These are phyloP conservation scores for Penicillium riverlandense DNA, from an alignment of 495 filamentous ascomycete genomes.

Conservation along the genomic window DNA sequence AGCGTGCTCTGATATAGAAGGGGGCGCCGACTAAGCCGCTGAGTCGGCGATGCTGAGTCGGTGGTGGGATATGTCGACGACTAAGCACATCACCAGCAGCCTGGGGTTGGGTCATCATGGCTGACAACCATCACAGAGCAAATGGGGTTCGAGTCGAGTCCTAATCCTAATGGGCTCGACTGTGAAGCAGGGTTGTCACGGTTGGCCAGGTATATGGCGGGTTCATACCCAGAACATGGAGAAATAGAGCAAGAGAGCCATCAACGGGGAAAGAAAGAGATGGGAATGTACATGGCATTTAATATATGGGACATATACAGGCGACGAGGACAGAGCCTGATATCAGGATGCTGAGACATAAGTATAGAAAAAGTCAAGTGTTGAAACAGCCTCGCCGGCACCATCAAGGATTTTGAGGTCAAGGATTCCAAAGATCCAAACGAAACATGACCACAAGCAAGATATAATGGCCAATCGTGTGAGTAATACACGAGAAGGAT, in stretches of 20 bases:
- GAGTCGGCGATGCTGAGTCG: no score
- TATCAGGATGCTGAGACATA: constrained; percentile 4
- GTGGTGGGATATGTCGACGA: no score
- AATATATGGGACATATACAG: constrained; percentile 6
- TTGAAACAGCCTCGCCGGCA: constrained; percentile 24
- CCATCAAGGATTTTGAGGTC: constrained; percentile 7
- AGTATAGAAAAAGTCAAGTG: constrained; percentile 17
- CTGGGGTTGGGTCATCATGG: no score
- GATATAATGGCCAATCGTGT: constrained; percentile 8
- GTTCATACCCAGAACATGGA: no score
- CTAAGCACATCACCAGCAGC: no score
- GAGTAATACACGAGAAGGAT: constrained; percentile 1
- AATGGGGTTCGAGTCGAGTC: no score
- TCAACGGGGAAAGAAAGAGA: background rate
- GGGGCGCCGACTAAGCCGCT: no score
- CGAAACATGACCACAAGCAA: background rate
- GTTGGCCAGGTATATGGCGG: no score
- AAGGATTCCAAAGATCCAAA: constrained; percentile 4
- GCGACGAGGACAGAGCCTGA: background rate
- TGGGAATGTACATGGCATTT: background rate
- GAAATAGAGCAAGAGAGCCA: background rate
- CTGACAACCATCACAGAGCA: no score
- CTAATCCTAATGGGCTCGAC: no score
- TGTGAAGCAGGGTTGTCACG: no score
- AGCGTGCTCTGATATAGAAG: no score